Base-by-base conservation (phyloP, 352 stramenopile genomes). In the Phytophthora syringae region DNA sequence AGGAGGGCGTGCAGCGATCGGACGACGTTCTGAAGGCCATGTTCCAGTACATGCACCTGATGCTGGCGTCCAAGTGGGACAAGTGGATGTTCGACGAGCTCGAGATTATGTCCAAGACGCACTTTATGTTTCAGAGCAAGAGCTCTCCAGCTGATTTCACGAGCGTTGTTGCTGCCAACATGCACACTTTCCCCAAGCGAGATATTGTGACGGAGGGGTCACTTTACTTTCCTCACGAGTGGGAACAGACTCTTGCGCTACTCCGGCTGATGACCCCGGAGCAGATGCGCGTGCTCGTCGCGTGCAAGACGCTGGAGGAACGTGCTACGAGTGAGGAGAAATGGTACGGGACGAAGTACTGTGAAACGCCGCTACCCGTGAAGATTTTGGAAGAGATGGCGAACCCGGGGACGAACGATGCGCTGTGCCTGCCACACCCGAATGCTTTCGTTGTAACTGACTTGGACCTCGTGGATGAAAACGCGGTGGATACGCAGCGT, bases 71-170 rank as follows among this genome's bases (percentile, higher is more conserved):
- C 2, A 57, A 69, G 10, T 73, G 82, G 34, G 63, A 76, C 25
- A 50, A 65, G 37, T 91, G 82, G 82, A 82, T 90, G 47, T 91
- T 88, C 36, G 64, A 88, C 13, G 82, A 91, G 47, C 76, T 79
- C 0, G 65, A 87, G 44, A 80, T 78, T 51, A 63, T 91, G 32
- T 74, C 66, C 18, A 66, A 84, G 13, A 70, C 84, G 6, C 75
- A 88, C 27, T 91, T 82, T 50, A 72, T 79, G 18, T 91, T 90
- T 54, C 77, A 87, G 62, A 87, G 76, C 59, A 91, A 91, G 49
- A 79, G 78, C 51, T 78, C 67, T 15, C 81, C 82, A 32, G 86
- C 84, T 21, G 82, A 80, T 60, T 91, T 88, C 64, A 86, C 80
- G 24, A 86, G 79, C 24, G 74, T 76, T n/a, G 63, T 89, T 18